Conservation (phyloP, 306 rosid species). For the Ormosia semicastrata region DNA sequence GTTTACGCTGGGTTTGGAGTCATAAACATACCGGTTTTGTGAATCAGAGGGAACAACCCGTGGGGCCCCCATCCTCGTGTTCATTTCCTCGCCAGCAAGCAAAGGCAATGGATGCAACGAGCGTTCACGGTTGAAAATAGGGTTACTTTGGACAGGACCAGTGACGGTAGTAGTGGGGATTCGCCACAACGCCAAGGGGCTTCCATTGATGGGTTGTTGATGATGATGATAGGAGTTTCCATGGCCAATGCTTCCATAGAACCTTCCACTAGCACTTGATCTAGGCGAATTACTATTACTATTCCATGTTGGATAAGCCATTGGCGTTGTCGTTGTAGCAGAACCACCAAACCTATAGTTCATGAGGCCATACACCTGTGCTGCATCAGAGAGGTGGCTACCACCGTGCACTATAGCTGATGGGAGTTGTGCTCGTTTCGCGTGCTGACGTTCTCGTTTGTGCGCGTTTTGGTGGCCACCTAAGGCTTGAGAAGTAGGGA, state of each 20-base stretch:
- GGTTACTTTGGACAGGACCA: conserved; percentile 34
- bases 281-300: not conserved
- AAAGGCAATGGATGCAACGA: conserved; percentile 49
- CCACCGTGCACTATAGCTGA: conserved; percentile 53
- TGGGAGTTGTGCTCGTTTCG: conserved; percentile 79
- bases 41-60: conserved; percentile 32
- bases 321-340: not conserved
- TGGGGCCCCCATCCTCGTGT: conserved; percentile 19
- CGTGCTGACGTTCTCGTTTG: conserved; percentile 81
- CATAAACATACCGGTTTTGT: conserved; percentile 48
- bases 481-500: conserved; percentile 85
- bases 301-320: conserved; percentile 57
- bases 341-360: conserved; percentile 54
- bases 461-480: conserved; percentile 98
- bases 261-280: conserved; percentile 26
- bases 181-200: conserved; percentile 69
- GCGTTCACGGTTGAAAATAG: conserved; percentile 50
- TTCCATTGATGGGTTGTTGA: conserved; percentile 58
- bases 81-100: conserved; percentile 44
- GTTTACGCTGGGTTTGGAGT: conserved; percentile 44
- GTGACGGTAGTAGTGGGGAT: conserved; percentile 42
- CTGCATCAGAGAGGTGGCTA: conserved; percentile 39
- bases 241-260: not conserved
- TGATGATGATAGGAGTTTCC: conserved; percentile 49
- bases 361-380: conserved; percentile 53